These are phyloP conservation scores for Geotrichum aggregatum DNA, from an alignment of 1,139 yeast genomes.

Conservation along the genomic window DNA sequence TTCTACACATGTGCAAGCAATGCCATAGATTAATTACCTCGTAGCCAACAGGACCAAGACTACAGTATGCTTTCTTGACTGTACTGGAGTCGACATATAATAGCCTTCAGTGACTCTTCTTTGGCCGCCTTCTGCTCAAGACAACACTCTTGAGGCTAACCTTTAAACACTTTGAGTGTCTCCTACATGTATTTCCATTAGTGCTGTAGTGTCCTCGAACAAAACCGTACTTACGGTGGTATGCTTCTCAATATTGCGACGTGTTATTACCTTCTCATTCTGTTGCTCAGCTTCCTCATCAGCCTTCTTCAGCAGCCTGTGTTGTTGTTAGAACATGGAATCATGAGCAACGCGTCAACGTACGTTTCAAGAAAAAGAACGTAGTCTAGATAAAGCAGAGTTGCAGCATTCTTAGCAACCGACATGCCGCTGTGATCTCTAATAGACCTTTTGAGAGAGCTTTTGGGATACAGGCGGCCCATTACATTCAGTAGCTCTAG, in stretches of 20 bases:
- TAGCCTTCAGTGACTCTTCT: slow-evolving; percentile 27
- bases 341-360: not conserved
- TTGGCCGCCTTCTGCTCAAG: slow-evolving; percentile 27
- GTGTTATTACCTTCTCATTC: slow-evolving; percentile 13
- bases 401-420: slow-evolving; percentile 15
- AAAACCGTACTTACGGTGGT: slow-evolving; percentile 5
- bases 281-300: slow-evolving; percentile 12
- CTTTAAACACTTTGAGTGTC: slow-evolving; percentile 15
- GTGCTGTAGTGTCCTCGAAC: too few relatives aligned
- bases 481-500: not conserved
- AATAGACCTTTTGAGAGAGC: slow-evolving; percentile 9
- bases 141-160: slow-evolving; percentile 28
- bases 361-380: slow-evolving; percentile 17
- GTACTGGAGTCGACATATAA: too few relatives aligned
- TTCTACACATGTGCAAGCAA: too few relatives aligned
- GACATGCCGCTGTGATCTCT: slow-evolving; percentile 14
- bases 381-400: slow-evolving; percentile 16
- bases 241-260: slow-evolving; percentile 14
- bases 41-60: too few relatives aligned
- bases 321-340: not conserved
- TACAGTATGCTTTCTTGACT: too few relatives aligned
- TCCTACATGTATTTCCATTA: slow-evolving; percentile 1
- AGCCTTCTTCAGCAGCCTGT: slow-evolving; percentile 13
- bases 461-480: slow-evolving; percentile 15
- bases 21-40: too few relatives aligned